Evolutionary conservation across 306 rosid genomes (phyloP).

Genomic region (Cucurbita pepo): DNA sequence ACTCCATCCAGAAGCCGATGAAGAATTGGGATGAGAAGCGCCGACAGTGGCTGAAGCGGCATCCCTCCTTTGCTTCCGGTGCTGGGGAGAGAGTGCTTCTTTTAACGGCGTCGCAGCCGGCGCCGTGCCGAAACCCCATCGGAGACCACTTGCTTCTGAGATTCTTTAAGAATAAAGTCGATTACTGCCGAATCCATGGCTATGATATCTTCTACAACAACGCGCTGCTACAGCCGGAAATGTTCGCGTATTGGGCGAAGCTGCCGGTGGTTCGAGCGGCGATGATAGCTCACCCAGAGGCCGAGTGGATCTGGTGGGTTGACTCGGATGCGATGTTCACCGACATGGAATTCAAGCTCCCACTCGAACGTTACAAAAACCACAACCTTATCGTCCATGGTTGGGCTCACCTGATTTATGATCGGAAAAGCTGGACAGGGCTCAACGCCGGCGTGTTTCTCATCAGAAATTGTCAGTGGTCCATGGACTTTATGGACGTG

Average conservation of each 20-base stretch:
- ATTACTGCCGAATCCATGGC: conserved; percentile 30
- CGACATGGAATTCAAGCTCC: conserved; percentile 27
- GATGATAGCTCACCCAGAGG: conserved; percentile 34
- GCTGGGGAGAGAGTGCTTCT: conserved; percentile 12
- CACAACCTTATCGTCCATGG: conserved; percentile 16
- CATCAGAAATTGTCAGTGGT: conserved; percentile 33
- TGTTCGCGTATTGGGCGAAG: conserved; percentile 34
- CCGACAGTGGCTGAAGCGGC: conserved; percentile 18
- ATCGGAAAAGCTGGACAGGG: conserved; percentile 29
- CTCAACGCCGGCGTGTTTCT: conserved; percentile 17
- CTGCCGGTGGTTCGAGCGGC: conserved; percentile 13
- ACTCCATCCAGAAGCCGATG: conserved; percentile 20
- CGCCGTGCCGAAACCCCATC: conserved; percentile 15
- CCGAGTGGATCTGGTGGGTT: conserved; percentile 44
- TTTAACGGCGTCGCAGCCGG: conserved; percentile 28
- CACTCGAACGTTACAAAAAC: conserved; percentile 10
- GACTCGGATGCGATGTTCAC: conserved; percentile 30
- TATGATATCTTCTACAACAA: conserved; percentile 27
- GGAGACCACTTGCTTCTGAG: conserved; percentile 36
- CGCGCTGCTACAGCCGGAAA: conserved; percentile 21
- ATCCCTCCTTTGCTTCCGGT: conserved; percentile 9
- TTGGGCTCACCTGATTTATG: conserved; percentile 17
- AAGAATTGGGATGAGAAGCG: conserved; percentile 32
- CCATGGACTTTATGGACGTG: conserved; percentile 22
- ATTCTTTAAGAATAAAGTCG: conserved; percentile 43